Conservation (phyloP, 2,329 filamentous ascomycete genomes). For the Clonostachys rhizophaga region DNA sequence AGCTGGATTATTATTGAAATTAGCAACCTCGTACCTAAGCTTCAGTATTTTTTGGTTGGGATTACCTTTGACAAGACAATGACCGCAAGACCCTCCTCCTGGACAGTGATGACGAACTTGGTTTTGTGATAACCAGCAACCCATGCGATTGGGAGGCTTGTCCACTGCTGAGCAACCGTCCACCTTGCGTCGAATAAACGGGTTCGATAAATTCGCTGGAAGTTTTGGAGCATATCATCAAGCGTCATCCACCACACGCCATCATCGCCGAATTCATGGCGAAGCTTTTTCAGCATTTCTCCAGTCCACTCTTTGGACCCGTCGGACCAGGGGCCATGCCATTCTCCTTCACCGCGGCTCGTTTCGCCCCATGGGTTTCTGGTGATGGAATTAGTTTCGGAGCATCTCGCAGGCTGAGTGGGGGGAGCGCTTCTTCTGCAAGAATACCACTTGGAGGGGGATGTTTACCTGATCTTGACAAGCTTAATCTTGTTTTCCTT, state of each 20-base stretch:
- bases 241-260: constrained; percentile 49
- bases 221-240: constrained; percentile 36
- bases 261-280: constrained; percentile 65
- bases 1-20: constrained; percentile 16
- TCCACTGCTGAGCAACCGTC: constrained; percentile 39
- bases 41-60: not conserved
- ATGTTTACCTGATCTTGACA: constrained; percentile 36
- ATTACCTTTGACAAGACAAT: constrained; percentile 34
- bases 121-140: constrained; percentile 36
- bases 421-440: too few relatives aligned
- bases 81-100: constrained; percentile 32
- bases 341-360: constrained; percentile 42
- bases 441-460: too few relatives aligned
- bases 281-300: constrained; percentile 63
- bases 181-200: constrained; percentile 39
- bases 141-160: constrained; percentile 35
- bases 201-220: constrained; percentile 36
- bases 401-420: too few relatives aligned
- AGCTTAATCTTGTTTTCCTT: constrained; percentile 30
- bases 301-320: constrained; percentile 71
- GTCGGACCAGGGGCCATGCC: constrained; percentile 70
- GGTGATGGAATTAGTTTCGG: constrained; percentile 1
- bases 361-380: constrained; percentile 68
- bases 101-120: constrained; percentile 35
- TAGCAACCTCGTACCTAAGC: too few relatives aligned